Conservation (phyloP, 2,329 filamentous ascomycete species). For the Ambrosiella beaveri region DNA sequence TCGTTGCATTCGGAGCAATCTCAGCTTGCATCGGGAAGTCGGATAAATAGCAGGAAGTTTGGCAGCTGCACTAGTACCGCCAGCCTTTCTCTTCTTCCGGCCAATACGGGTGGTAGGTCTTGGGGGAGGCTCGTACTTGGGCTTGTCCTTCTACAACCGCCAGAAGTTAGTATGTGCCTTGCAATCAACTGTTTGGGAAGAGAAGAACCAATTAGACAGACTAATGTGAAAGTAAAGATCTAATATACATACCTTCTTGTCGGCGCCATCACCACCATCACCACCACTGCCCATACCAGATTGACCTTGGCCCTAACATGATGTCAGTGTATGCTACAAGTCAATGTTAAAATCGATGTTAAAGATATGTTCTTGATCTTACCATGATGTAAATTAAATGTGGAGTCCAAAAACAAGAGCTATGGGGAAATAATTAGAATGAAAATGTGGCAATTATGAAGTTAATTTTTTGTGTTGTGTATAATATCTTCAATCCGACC, state of each 20-base stretch:
- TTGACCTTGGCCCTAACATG: slow-evolving; percentile 56
- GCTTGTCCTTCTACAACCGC: slow-evolving; percentile 75
- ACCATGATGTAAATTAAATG: not conserved
- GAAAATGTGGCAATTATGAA: too few relatives aligned
- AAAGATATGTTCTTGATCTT: not conserved
- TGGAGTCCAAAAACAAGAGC: too few relatives aligned
- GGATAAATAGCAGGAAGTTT: slow-evolving; percentile 91
- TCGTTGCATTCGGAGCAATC: slow-evolving; percentile 93
- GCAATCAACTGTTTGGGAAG: not conserved
- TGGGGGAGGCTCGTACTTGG: slow-evolving; percentile 97
- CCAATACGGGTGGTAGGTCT: slow-evolving; percentile 92
- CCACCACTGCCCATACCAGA: slow-evolving; percentile 73
- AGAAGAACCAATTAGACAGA: not conserved
- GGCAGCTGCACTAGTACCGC: slow-evolving; percentile 80
- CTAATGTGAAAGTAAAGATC: not conserved
- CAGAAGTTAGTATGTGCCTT: not conserved
- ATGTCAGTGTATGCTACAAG: not conserved
- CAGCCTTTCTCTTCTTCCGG: slow-evolving; percentile 94
- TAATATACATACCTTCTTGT: slow-evolving; percentile 63
- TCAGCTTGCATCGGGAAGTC: slow-evolving; percentile 91
- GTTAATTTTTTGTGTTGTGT: not conserved
- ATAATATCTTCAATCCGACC: not conserved
- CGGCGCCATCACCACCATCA: slow-evolving; percentile 69
- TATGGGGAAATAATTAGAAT: too few relatives aligned
- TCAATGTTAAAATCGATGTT: not conserved